Percentiles rank a stretch among this genome's conserved stretches.
phyloP scores from a whole-genome alignment of 371 early-diverging fungal species.

The Mucor piriformis region DNA sequence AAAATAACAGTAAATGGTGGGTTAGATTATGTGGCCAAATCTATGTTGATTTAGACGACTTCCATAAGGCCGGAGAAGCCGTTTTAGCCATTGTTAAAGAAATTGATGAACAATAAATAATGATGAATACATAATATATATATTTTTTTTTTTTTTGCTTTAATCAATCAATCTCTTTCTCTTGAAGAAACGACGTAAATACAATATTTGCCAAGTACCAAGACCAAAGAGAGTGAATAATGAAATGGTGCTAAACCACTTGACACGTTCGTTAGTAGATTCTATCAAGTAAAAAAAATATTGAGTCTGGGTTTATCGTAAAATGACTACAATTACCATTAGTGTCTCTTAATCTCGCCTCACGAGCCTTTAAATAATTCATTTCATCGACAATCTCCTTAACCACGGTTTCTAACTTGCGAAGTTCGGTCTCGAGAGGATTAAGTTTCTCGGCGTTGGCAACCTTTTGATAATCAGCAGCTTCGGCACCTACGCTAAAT shows the following conservation, averaged over 20 bases:
- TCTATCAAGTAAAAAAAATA: slow-evolving; percentile 48
- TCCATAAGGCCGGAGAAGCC: slow-evolving; percentile 42
- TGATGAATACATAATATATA: background rate
- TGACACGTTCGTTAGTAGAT: slow-evolving; percentile 83
- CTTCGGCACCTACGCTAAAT: slow-evolving; percentile 87
- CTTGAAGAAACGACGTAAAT: slow-evolving; percentile 84
- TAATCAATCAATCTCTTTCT: slow-evolving; percentile 84
- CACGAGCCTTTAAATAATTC: slow-evolving; percentile 78
- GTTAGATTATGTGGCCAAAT: slow-evolving; percentile 66
- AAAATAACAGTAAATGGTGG: slow-evolving; percentile 49
- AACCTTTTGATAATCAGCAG: slow-evolving; percentile 69
- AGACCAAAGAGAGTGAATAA: slow-evolving; percentile 68
- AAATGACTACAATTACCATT: slow-evolving; percentile 69
- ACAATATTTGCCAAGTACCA: slow-evolving; percentile 83
- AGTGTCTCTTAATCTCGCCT: slow-evolving; percentile 81
- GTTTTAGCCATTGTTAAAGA: slow-evolving; percentile 38
- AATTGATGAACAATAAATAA: background rate
- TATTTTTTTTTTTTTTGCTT: slow-evolving; percentile 9
- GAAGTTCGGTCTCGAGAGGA: slow-evolving; percentile 89
- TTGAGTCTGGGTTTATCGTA: background rate
- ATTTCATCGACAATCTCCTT: slow-evolving; percentile 80
- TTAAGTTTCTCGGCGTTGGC: slow-evolving; percentile 78
- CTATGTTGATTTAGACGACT: slow-evolving; percentile 60
- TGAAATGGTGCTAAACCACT: slow-evolving; percentile 74
- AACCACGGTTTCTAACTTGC: slow-evolving; percentile 75